A percentile compares a stretch with the other conserved stretches of the same genome.
These are phyloP conservation scores for Phaeosphaeria sp. DNA, from an alignment of 2,329 filamentous ascomycete genomes.

Conservation along the genomic window DNA sequence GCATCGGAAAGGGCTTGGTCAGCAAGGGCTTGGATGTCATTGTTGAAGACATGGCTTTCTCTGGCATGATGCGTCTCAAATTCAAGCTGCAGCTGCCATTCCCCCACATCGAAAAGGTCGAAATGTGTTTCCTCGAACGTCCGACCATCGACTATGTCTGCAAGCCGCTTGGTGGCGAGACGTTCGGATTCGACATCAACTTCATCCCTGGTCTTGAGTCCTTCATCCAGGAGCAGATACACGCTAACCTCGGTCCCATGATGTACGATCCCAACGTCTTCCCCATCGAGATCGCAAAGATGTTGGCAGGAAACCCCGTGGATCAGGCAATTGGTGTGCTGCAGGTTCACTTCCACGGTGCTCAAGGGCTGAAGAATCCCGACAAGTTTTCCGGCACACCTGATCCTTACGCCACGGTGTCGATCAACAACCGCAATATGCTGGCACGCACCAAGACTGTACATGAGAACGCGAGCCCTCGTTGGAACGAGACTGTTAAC, in stretches of 20 bases:
- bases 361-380: conserved; percentile 89
- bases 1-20: conserved; percentile 93
- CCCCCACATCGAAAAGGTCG: conserved; percentile 91
- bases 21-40: conserved; percentile 98
- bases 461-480: conserved; percentile 82
- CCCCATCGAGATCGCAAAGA: conserved; percentile 97
- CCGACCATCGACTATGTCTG: conserved; percentile 96
- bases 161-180: conserved; percentile 95
- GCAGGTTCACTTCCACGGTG: conserved; percentile 88
- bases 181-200: conserved; percentile 97
- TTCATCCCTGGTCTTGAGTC: conserved; percentile 93
- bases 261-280: conserved; percentile 99
- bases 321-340: conserved; percentile 96
- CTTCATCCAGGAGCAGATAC: conserved; percentile 96
- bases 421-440: conserved; percentile 80
- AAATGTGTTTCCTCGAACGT: conserved; percentile 91
- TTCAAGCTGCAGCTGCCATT: conserved; percentile 96
- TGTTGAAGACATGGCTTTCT: conserved; percentile 96
- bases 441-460: conserved; percentile 90
- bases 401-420: conserved; percentile 87
- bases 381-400: conserved; percentile 92
- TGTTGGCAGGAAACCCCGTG: conserved; percentile 91
- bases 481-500: conserved; percentile 97
- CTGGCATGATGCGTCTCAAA: conserved; percentile 94
- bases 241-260: conserved; percentile 91